Evolutionary conservation across 306 rosid species (phyloP).

Genomic region (Vigna trinervia): DNA sequence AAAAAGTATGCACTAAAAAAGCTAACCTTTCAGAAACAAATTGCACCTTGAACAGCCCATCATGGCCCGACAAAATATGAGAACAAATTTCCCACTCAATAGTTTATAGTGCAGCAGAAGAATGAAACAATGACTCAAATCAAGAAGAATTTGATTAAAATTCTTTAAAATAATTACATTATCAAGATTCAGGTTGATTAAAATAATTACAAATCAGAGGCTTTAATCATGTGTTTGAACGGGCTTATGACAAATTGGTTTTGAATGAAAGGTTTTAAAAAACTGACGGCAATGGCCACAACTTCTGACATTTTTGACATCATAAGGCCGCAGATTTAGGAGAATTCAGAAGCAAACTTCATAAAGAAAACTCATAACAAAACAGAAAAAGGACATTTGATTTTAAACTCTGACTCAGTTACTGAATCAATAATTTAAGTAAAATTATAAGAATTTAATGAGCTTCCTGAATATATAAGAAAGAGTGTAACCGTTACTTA

Average conservation of each 20-base stretch:
- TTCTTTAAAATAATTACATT: too few species aligned
- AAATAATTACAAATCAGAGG: slow-evolving; percentile 4
- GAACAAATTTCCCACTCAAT: slow-evolving; percentile 1
- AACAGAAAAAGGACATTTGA: background rate
- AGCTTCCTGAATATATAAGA: background rate
- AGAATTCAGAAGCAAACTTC: background rate
- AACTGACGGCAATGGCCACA: too few species aligned
- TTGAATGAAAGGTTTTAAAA: too few species aligned
- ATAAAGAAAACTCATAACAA: background rate
- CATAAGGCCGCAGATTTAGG: background rate
- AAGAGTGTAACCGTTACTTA: background rate
- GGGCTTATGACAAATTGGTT: background rate
- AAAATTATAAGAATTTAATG: background rate
- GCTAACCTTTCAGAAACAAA: slow-evolving; percentile 25
- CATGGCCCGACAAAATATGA: background rate
- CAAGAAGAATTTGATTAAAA: background rate
- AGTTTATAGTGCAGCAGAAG: background rate
- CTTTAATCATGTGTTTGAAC: background rate
- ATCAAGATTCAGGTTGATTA: background rate
- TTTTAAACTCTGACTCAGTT: background rate
- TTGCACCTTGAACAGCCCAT: slow-evolving; percentile 9
- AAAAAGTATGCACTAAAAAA: background rate
- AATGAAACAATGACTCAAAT: slow-evolving; percentile 1
- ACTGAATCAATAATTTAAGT: too few species aligned
- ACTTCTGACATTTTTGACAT: background rate